These are phyloP conservation scores for Teratosphaeria gauchensis DNA, from an alignment of 2,329 filamentous ascomycete species.

Conservation along the genomic window DNA sequence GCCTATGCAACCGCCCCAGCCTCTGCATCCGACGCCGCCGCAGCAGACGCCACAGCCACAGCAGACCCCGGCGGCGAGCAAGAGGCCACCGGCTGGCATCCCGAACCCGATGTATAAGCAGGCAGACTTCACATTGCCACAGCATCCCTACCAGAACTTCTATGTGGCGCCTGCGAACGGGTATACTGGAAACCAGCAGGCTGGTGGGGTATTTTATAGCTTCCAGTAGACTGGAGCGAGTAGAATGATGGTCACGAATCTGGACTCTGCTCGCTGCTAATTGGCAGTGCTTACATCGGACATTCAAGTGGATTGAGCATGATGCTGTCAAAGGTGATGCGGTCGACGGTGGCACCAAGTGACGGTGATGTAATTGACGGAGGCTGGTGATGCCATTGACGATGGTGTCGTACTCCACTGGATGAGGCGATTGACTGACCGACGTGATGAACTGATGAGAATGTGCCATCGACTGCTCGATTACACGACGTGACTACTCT, in stretches of 20 bases:
- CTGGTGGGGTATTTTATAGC: conserved; percentile 3
- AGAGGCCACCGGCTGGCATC: conserved; percentile 39
- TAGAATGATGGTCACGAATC: not conserved
- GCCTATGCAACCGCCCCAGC: not conserved
- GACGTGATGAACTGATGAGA: no score
- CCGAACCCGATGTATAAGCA: conserved; percentile 61
- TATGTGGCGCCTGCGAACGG: conserved; percentile 58
- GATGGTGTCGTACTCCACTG: no score
- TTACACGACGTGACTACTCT: no score
- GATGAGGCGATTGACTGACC: no score
- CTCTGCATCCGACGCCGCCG: not conserved
- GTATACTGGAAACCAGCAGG: not conserved
- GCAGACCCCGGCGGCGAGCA: conserved; percentile 4
- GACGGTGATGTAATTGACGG: no score
- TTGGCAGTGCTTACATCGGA: not conserved
- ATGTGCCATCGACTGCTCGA: no score
- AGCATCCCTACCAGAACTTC: conserved; percentile 72
- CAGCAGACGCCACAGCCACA: conserved; percentile 20
- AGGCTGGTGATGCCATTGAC: no score
- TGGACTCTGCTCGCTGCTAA: not conserved
- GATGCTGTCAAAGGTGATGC: no score
- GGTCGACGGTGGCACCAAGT: no score
- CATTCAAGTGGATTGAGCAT: not conserved
- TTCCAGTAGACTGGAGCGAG: not conserved
- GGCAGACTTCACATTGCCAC: conserved; percentile 66